Evolutionary conservation across 495 filamentous ascomycete genomes (phyloP).

Genomic region (Cercophora scortea): DNA sequence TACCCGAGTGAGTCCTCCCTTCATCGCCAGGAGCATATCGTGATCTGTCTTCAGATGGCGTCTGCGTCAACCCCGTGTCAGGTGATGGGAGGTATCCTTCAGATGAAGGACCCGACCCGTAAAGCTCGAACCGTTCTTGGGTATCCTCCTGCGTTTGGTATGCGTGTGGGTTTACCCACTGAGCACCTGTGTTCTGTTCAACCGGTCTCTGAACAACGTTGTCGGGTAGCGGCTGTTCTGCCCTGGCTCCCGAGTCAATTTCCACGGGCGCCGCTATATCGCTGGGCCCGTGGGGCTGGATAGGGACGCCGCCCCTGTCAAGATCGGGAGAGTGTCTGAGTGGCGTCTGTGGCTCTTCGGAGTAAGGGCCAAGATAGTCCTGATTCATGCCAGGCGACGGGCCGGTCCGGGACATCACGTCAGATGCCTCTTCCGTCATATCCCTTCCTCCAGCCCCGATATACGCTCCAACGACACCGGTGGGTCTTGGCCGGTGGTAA

Average conservation of each 20-base stretch:
- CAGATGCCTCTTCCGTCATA: constrained; percentile 20
- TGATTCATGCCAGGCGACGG: constrained; percentile 17
- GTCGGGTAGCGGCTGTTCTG: not conserved
- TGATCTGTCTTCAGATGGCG: no score
- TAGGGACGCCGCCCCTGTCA: constrained; percentile 11
- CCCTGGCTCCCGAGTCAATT: constrained; percentile 18
- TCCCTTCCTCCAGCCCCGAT: constrained; percentile 6
- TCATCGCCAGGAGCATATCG: no score
- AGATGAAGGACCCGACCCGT: constrained; percentile 12
- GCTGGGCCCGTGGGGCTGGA: constrained; percentile 20
- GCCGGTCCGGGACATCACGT: constrained; percentile 14
- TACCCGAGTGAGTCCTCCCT: no score
- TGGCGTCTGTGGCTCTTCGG: constrained; percentile 9
- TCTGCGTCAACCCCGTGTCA: no score
- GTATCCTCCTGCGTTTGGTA: not conserved
- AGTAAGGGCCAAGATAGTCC: constrained; percentile 29
- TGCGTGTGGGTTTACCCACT: not conserved
- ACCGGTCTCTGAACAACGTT: no score
- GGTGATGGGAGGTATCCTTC: not conserved
- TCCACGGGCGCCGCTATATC: constrained; percentile 29
- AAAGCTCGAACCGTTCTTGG: constrained; percentile 17
- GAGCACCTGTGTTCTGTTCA: not conserved
- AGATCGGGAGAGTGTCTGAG: constrained; percentile 10
- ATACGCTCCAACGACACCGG: constrained; percentile 1
- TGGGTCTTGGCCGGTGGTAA: not conserved